Base-by-base conservation (phyloP, 352 stramenopile species). In the Pythium aphanidermatum region DNA sequence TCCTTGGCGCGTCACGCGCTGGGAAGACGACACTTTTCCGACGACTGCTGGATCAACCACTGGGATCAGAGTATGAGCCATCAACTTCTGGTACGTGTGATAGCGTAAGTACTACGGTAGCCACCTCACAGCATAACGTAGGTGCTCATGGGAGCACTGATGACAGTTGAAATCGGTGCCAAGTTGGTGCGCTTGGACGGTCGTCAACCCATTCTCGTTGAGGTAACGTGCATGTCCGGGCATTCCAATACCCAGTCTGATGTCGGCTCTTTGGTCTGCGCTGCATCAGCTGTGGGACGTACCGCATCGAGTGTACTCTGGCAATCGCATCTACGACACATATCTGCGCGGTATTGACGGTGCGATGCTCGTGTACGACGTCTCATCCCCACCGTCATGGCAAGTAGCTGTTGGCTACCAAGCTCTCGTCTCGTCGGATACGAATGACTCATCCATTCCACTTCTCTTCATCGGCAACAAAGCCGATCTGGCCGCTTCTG, bases 211-310 rank as follows among this genome's bases (percentile, higher is more conserved):
- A 49, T 71, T 20, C 38, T 84, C 5, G 42, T 79, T 8, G 68
- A 86, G 63, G 71, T 83, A 8, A 16, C 17, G 26, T 32, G 11
- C 7, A 14, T 26, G 36, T 7, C 14, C 4, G 3, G 12, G 13
- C 14, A n/a, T n/a, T n/a, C n/a, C n/a, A n/a, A n/a, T n/a, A n/a
- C n/a, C n/a, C n/a, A n/a, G n/a, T n/a, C n/a, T n/a, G n/a, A n/a
- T n/a, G n/a, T n/a, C n/a, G n/a, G n/a, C n/a, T n/a, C n/a, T n/a
- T n/a, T n/a, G n/a, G n/a, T n/a, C n/a, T n/a, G n/a, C n/a, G n/a
- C n/a, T n/a, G n/a, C n/a, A 24, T 12, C 17, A 86, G 71, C 42
- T 86, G 0, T 86, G 74, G 71, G 74, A 86, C 43, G 58, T 84
- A 5, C 74, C 71, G n/a, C 58, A 63, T 12, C 57, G 67, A 42